Percentiles rank a stretch among this genome's conserved stretches.
These are phyloP conservation scores for Xylariaceae sp. DNA, from an alignment of 2,329 filamentous ascomycete species.

Conservation along the genomic window DNA sequence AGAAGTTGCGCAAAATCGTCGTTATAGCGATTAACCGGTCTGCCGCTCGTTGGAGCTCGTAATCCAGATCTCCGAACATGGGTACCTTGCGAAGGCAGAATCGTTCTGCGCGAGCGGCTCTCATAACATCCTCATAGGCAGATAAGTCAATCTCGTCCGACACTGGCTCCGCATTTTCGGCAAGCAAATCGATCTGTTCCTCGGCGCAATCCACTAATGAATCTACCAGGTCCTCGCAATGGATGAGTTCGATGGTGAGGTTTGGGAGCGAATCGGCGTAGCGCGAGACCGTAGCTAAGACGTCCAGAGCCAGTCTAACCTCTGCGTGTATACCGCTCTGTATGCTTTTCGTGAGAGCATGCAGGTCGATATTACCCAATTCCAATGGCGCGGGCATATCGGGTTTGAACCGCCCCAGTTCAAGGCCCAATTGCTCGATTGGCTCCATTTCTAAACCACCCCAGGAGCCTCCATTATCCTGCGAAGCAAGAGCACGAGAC, in stretches of 20 bases:
- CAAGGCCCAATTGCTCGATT: slow-evolving; percentile 59
- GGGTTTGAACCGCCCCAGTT: slow-evolving; percentile 66
- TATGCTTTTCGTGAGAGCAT: slow-evolving; percentile 81
- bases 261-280: slow-evolving; percentile 60
- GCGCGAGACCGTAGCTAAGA: slow-evolving; percentile 61
- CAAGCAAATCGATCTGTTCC: slow-evolving; percentile 78
- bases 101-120: slow-evolving; percentile 71
- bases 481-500: slow-evolving; percentile 46
- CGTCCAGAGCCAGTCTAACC: slow-evolving; percentile 84
- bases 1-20: slow-evolving; percentile 87
- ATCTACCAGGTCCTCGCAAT: slow-evolving; percentile 85
- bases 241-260: slow-evolving; percentile 63
- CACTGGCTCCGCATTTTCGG: slow-evolving; percentile 77
- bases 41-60: slow-evolving; percentile 80
- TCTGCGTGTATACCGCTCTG: slow-evolving; percentile 88
- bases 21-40: slow-evolving; percentile 87
- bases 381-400: slow-evolving; percentile 71
- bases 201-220: slow-evolving; percentile 86
- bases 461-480: slow-evolving; percentile 30
- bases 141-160: slow-evolving; percentile 80
- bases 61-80: slow-evolving; percentile 69
- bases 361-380: slow-evolving; percentile 83
- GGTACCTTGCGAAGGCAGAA: slow-evolving; percentile 67
- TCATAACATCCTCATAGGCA: slow-evolving; percentile 81
- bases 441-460: slow-evolving; percentile 70